Percentiles rank a stretch among this genome's conserved stretches.
phyloP scores from a whole-genome alignment of 1,284 basidiomycete genomes.

The Trichosporon faecale region DNA sequence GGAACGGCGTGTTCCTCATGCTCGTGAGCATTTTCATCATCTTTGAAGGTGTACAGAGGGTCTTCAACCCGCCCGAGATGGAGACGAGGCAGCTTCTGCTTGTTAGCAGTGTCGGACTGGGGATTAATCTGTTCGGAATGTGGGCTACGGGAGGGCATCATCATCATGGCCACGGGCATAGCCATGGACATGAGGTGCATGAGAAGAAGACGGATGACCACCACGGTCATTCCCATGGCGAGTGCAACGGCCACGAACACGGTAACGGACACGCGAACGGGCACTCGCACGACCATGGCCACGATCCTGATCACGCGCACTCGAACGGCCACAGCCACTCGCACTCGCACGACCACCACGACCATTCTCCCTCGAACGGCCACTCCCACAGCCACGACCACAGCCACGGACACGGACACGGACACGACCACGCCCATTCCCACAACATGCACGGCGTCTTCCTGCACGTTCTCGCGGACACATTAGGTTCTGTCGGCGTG shows the following conservation, averaged over 20 bases:
- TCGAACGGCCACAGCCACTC: constrained; percentile 18
- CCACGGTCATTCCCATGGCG: constrained; percentile 16
- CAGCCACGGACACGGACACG: constrained; percentile 44
- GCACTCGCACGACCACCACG: constrained; percentile 9
- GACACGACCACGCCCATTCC: constrained; percentile 63
- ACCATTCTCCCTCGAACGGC: neutral
- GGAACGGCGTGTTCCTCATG: constrained; percentile 95
- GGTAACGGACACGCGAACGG: constrained; percentile 12
- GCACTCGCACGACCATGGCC: constrained; percentile 39
- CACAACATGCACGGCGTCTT: constrained; percentile 99
- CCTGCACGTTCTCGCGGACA: constrained; percentile 55
- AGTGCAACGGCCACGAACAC: constrained; percentile 26
- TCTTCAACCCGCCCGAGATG: constrained; percentile 95
- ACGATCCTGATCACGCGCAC: constrained; percentile 28
- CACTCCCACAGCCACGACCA: constrained; percentile 38
- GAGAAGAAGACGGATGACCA: constrained; percentile 22
- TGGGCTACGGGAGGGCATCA: constrained; percentile 96
- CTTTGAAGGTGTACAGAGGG: constrained; percentile 94
- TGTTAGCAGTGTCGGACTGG: constrained; percentile 82
- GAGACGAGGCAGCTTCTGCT: constrained; percentile 89
- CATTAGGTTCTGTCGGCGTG: constrained; percentile 72
- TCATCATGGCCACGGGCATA: constrained; percentile 61
- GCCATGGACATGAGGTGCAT: constrained; percentile 50
- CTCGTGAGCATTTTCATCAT: constrained; percentile 97
- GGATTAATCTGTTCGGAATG: constrained; percentile 97